phyloP scores from a whole-genome alignment of 176 grass and related monocot species.

The Musa beccarii region DNA sequence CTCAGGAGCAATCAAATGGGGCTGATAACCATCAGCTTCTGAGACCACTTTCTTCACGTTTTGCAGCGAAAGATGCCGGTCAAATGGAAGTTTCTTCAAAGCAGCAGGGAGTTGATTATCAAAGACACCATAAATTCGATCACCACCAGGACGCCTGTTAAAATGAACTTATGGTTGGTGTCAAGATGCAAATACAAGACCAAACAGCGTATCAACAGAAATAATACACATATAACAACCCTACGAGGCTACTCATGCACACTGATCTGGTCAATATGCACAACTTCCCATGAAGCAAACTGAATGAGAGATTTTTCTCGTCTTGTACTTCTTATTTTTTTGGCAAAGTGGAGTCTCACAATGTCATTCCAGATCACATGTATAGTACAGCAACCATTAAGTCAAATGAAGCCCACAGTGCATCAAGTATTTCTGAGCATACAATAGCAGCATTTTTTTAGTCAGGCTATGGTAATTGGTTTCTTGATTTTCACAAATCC shows the following conservation, averaged over 20 bases:
- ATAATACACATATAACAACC: not conserved
- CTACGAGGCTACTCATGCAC: not conserved
- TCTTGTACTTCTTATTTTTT: too few relatives aligned
- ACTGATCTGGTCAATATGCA: too few relatives aligned
- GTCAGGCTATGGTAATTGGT: too few relatives aligned
- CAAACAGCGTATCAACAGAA: not conserved
- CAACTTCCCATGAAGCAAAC: too few relatives aligned
- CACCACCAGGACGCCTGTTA: slow-evolving; percentile 73
- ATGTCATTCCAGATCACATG: too few relatives aligned
- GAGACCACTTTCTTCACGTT: slow-evolving; percentile 87
- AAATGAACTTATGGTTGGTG: not conserved
- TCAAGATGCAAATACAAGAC: not conserved
- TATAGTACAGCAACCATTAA: too few relatives aligned
- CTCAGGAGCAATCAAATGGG: slow-evolving; percentile 95
- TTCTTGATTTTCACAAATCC: too few relatives aligned
- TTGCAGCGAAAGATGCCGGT: slow-evolving; percentile 64
- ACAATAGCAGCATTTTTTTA: too few relatives aligned
- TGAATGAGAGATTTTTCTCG: too few relatives aligned
- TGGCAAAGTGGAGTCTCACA: too few relatives aligned
- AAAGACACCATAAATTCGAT: slow-evolving; percentile 85
- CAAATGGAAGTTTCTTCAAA: slow-evolving; percentile 88
- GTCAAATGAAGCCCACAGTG: too few relatives aligned
- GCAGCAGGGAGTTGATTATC: slow-evolving; percentile 84
- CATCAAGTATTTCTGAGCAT: too few relatives aligned
- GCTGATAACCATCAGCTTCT: slow-evolving; percentile 95